These are phyloP conservation scores for Monosporozyma aquatica DNA, from an alignment of 805 yeast genomes.

Conservation along the genomic window DNA sequence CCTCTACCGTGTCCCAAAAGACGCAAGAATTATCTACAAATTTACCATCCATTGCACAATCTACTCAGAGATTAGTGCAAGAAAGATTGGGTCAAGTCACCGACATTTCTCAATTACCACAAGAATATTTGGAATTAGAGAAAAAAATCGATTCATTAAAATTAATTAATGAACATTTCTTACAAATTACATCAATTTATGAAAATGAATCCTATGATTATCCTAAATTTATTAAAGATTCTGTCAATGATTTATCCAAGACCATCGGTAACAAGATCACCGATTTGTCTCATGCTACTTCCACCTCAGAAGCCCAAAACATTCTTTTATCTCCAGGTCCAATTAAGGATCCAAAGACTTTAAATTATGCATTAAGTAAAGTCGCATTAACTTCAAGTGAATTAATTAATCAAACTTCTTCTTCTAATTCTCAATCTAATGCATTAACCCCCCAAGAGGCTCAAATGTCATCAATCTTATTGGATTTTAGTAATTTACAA, in stretches of 20 bases:
- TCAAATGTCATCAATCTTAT: constrained; percentile 45
- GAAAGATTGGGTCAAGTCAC: constrained; percentile 73
- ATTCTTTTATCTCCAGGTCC: constrained; percentile 44
- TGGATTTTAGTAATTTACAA: constrained; percentile 60
- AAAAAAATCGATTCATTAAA: constrained; percentile 63
- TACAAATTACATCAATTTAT: constrained; percentile 46
- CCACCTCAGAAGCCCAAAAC: constrained; percentile 77
- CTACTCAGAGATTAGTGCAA: constrained; percentile 71
- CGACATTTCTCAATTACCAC: constrained; percentile 77
- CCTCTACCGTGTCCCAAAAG: constrained; percentile 25
- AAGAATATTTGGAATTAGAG: constrained; percentile 70
- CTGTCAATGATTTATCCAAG: constrained; percentile 65
- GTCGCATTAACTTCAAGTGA: constrained; percentile 47
- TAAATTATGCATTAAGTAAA: constrained; percentile 72
- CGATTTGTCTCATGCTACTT: constrained; percentile 60
- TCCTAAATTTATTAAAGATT: constrained; percentile 64
- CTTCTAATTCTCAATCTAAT: not conserved
- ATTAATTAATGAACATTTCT: constrained; percentile 50
- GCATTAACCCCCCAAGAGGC: constrained; percentile 28
- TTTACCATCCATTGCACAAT: constrained; percentile 67
- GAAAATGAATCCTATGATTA: constrained; percentile 77
- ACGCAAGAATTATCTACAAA: constrained; percentile 40
- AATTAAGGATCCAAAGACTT: constrained; percentile 60
- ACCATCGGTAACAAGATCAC: constrained; percentile 54
- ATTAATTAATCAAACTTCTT: constrained; percentile 18